Evolutionary conservation across 768 basidiomycete genomes (phyloP).

Genomic region (Mycena pura): DNA sequence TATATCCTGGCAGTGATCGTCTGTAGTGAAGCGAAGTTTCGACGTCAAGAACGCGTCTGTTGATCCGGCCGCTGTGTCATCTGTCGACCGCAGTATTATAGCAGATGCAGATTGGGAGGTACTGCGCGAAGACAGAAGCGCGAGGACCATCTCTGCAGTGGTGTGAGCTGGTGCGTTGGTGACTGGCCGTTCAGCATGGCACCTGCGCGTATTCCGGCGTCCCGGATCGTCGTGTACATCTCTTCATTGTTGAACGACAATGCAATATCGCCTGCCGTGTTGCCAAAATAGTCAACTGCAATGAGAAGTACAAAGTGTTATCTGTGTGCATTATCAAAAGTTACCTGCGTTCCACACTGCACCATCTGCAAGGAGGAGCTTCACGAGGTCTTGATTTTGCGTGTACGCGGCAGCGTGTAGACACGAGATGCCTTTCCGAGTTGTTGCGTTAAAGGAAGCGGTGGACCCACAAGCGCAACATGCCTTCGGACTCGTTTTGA

Average conservation of each 20-base stretch:
- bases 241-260: slow-evolving; percentile 80
- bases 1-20: slow-evolving; percentile 81
- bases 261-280: slow-evolving; percentile 91
- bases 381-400: slow-evolving; percentile 68
- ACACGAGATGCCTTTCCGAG: slow-evolving; percentile 56
- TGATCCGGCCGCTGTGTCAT: slow-evolving; percentile 65
- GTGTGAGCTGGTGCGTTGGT: slow-evolving; percentile 5
- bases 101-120: slow-evolving; percentile 39
- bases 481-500: slow-evolving; percentile 78
- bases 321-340: slow-evolving; percentile 24
- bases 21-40: slow-evolving; percentile 68
- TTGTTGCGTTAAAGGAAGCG: neutral
- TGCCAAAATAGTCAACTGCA: slow-evolving; percentile 75
- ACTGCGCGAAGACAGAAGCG: slow-evolving; percentile 60
- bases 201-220: slow-evolving; percentile 94
- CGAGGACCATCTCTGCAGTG: slow-evolving; percentile 72
- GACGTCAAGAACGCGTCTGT: slow-evolving; percentile 76
- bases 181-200: slow-evolving; percentile 31
- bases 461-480: neutral
- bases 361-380: slow-evolving; percentile 75
- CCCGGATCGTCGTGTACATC: slow-evolving; percentile 82
- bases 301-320: neutral
- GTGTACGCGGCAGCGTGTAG: slow-evolving; percentile 87
- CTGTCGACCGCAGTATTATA: slow-evolving; percentile 55
- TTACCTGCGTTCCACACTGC: slow-evolving; percentile 91